Percentiles rank a stretch among this genome's conserved stretches.
Evolutionary conservation across 805 yeast species (phyloP).

Genomic region (Cyberlindnera americana): DNA sequence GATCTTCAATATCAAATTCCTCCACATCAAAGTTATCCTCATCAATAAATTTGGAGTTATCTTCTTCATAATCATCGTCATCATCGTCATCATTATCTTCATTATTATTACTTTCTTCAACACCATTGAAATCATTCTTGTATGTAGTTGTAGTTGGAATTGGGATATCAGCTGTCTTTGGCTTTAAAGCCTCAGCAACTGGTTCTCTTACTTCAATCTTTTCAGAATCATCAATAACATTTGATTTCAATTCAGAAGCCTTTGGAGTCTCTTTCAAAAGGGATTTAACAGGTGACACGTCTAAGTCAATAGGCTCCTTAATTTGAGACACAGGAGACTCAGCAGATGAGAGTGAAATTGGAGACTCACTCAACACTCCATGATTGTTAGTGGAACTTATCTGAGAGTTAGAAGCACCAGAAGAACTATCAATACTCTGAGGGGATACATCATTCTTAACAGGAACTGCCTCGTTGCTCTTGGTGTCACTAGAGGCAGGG

Average conservation of each 20-base stretch:
- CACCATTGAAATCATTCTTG: no score
- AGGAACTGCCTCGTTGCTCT: background rate
- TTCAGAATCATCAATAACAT: no score
- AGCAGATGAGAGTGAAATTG: no score
- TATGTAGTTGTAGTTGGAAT: no score
- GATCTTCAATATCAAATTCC: conserved; percentile 76
- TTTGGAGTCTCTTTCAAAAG: no score
- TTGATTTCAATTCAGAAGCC: no score
- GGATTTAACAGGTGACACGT: background rate
- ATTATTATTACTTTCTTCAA: no score
- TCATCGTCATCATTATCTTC: background rate
- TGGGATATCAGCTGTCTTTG: no score
- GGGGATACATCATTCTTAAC: background rate
- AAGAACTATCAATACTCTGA: background rate
- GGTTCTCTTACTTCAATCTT: background rate
- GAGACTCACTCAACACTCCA: background rate
- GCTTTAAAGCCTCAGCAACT: no score
- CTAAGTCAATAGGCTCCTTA: no score
- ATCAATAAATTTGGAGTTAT: conserved; percentile 4
- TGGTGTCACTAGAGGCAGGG: background rate
- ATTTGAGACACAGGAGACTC: no score
- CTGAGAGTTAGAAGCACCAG: background rate
- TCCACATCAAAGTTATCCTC: conserved; percentile 58
- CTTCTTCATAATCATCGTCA: conserved; percentile 4
- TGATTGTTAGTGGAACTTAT: background rate